These are phyloP conservation scores for Viola odorata DNA, from an alignment of 345 rosid genomes.

Conservation along the genomic window DNA sequence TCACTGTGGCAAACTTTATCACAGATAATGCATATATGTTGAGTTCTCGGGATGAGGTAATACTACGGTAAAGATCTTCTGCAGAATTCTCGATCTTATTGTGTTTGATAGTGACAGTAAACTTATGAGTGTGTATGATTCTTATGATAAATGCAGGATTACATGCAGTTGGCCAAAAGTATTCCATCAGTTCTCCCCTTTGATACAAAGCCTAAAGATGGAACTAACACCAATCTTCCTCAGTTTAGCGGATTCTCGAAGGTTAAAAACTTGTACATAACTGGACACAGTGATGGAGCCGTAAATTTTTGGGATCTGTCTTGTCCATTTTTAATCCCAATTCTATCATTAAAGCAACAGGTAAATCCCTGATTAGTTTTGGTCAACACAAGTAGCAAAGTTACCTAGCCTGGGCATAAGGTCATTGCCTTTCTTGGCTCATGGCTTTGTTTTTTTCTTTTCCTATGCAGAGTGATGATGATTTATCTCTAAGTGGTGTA, in stretches of 20 bases:
- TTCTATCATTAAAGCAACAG: conserved; percentile 70
- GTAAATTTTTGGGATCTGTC: conserved; percentile 80
- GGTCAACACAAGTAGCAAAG: too few species aligned
- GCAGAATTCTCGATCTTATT: not conserved
- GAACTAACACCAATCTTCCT: conserved; percentile 18
- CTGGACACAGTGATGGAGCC: conserved; percentile 84
- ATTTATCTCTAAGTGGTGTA: conserved; percentile 50
- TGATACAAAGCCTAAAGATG: conserved; percentile 51
- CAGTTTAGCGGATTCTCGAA: conserved; percentile 64
- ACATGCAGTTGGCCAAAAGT: conserved; percentile 43
- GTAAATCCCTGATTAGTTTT: conserved; percentile 25
- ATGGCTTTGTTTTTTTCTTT: not conserved
- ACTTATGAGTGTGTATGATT: conserved; percentile 1
- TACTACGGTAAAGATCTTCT: not conserved
- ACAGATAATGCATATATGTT: conserved; percentile 37
- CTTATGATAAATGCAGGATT: conserved; percentile 45
- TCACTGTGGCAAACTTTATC: conserved; percentile 54
- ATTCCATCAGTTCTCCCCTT: conserved; percentile 51
- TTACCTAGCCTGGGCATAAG: too few species aligned
- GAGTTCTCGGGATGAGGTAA: conserved; percentile 58
- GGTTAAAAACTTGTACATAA: conserved; percentile 66
- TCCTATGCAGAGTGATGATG: conserved; percentile 62
- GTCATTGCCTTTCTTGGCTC: too few species aligned
- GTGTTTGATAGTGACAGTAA: not conserved
- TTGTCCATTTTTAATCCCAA: conserved; percentile 55